Evolutionary conservation across 2,329 filamentous ascomycete genomes (phyloP).

Genomic region (Trichophyton verrucosum): DNA sequence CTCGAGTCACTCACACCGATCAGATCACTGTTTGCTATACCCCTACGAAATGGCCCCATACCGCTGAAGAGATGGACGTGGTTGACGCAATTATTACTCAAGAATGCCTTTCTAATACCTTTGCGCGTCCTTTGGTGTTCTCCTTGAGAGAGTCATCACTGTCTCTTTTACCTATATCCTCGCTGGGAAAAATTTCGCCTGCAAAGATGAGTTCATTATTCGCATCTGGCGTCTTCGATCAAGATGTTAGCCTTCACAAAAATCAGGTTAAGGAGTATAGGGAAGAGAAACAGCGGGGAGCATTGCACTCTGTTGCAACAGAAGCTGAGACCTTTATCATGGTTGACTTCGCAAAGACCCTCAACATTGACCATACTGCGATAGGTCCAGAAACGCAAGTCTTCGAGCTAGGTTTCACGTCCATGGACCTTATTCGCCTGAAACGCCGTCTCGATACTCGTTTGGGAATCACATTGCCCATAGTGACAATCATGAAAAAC

Average conservation of each 20-base stretch:
- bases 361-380: constrained; percentile 8
- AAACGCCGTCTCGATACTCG: not conserved
- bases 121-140: constrained; percentile 18
- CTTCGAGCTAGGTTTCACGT: constrained; percentile 22
- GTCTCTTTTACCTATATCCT: constrained; percentile 23
- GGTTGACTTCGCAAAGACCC: not conserved
- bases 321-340: not conserved
- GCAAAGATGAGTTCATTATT: constrained; percentile 23
- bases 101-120: not conserved
- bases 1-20: constrained; percentile 27
- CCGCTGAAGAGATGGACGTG: constrained; percentile 10
- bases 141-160: constrained; percentile 11
- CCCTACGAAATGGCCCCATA: constrained; percentile 21
- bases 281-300: not conserved
- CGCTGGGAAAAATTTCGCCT: constrained; percentile 33
- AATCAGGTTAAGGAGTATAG: not conserved
- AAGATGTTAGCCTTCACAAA: not conserved
- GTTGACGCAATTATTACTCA: not conserved
- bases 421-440: constrained; percentile 4
- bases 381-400: constrained; percentile 15
- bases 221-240: constrained; percentile 19
- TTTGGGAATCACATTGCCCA: not conserved
- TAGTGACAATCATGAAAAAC: not conserved
- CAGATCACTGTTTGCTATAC: constrained; percentile 30
- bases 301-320: not conserved